These are phyloP conservation scores for Yarrowia porcina DNA, from an alignment of 805 yeast genomes.

Conservation along the genomic window DNA sequence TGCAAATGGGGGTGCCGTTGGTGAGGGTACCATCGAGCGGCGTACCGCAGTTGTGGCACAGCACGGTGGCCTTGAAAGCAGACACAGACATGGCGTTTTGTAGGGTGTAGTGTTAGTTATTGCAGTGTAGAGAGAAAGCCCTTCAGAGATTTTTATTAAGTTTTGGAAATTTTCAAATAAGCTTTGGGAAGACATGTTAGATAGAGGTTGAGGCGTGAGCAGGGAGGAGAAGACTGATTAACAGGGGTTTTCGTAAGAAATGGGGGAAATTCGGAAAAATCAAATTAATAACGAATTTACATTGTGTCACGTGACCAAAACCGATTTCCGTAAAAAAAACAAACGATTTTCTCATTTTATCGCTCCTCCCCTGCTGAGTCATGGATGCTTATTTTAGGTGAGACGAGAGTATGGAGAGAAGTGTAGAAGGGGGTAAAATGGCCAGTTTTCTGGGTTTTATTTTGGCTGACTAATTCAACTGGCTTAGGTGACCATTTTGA, in stretches of 20 bases:
- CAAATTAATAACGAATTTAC: too few relatives aligned
- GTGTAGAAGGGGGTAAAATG: too few relatives aligned
- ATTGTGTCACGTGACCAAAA: too few relatives aligned
- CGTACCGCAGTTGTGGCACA: conserved; percentile 97
- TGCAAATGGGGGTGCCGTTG: conserved; percentile 73
- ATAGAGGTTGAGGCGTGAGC: background rate
- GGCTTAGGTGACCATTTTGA: too few relatives aligned
- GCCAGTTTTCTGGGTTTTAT: too few relatives aligned
- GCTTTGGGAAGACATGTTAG: background rate
- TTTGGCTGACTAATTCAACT: too few relatives aligned
- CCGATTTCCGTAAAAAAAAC: background rate
- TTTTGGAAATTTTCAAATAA: conserved; percentile 14
- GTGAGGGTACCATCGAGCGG: conserved; percentile 87
- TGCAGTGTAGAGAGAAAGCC: background rate
- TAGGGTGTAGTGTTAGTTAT: background rate
- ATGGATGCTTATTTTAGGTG: background rate
- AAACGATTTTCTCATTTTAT: too few relatives aligned
- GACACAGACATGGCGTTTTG: conserved; percentile 13
- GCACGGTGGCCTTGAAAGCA: conserved; percentile 63
- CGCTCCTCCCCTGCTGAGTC: too few relatives aligned
- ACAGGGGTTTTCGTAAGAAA: too few relatives aligned
- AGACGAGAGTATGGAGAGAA: background rate
- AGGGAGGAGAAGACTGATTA: background rate
- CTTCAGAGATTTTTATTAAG: background rate
- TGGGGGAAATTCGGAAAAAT: too few relatives aligned